Conservation (phyloP, 768 basidiomycete genomes). For the Tremella fuciformis region DNA sequence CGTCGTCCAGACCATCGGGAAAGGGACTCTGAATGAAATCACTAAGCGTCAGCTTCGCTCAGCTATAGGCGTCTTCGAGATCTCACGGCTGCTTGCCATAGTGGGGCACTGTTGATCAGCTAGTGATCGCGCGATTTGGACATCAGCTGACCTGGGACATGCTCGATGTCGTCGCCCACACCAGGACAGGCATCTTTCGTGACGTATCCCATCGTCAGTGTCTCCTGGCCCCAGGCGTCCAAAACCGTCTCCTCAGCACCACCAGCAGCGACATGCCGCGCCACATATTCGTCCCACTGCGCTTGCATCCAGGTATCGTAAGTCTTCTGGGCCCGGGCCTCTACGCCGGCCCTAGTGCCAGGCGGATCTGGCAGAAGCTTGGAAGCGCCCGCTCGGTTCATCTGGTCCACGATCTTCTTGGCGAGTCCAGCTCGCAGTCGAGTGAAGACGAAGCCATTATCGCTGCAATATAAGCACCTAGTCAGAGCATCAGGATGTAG, state of each 20-base stretch:
- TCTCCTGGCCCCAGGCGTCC: constrained; percentile 14
- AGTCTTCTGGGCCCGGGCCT: constrained; percentile 17
- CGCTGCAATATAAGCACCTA: constrained; percentile 24
- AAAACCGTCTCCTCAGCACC: constrained; percentile 12
- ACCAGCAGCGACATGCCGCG: not conserved
- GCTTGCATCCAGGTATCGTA: constrained; percentile 22
- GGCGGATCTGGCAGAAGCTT: constrained; percentile 20
- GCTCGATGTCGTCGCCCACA: constrained; percentile 48
- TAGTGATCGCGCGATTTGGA: not conserved
- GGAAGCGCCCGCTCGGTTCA: constrained; percentile 41
- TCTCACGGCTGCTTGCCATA: constrained; percentile 2
- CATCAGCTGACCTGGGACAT: constrained; percentile 42
- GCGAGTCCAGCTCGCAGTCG: constrained; percentile 34
- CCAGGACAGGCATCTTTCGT: constrained; percentile 39
- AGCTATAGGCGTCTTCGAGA: not conserved
- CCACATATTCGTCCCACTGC: constrained; percentile 32
- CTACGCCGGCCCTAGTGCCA: constrained; percentile 16
- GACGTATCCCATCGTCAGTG: constrained; percentile 33
- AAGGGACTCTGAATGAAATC: constrained; percentile 43
- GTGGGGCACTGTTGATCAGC: not conserved
- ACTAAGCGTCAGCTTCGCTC: constrained; percentile 16
- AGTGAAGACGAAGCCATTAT: constrained; percentile 32
- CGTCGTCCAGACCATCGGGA: constrained; percentile 26
- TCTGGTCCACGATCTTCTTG: constrained; percentile 26
- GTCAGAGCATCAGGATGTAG: not conserved